These are phyloP conservation scores for Monosporascus sp. DNA, from an alignment of 2,329 filamentous ascomycete species.

Conservation along the genomic window DNA sequence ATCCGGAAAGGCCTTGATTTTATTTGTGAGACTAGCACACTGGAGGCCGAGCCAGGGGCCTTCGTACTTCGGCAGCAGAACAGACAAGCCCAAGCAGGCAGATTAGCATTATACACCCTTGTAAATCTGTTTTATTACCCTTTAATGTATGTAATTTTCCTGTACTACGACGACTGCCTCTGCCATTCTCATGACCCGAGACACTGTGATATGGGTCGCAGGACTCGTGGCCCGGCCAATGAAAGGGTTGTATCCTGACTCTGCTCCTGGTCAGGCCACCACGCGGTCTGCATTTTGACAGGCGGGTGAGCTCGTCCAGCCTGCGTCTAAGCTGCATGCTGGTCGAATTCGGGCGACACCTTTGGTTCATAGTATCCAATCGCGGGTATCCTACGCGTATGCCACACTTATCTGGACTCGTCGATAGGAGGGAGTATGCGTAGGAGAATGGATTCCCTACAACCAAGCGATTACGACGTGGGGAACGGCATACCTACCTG, in stretches of 20 bases:
- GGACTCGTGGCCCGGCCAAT: background rate
- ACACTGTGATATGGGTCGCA: background rate
- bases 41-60: background rate
- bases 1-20: conserved; percentile 1
- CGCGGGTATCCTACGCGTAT: background rate
- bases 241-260: background rate
- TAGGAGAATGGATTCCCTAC: too few species aligned
- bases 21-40: background rate
- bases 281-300: background rate
- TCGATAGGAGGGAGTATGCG: too few species aligned
- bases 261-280: background rate
- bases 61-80: conserved; percentile 20
- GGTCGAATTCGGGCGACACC: background rate
- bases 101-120: conserved; percentile 27
- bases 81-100: conserved; percentile 12
- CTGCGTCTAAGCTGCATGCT: background rate
- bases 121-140: conserved; percentile 27
- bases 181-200: background rate
- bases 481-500: too few species aligned
- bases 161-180: background rate
- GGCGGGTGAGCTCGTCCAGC: background rate
- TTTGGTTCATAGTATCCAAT: background rate
- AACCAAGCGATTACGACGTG: too few species aligned
- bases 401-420: too few species aligned
- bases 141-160: conserved; percentile 22